These are phyloP conservation scores for Cryptococcus sp. DNA, from an alignment of 1,284 basidiomycete genomes.

Conservation along the genomic window DNA sequence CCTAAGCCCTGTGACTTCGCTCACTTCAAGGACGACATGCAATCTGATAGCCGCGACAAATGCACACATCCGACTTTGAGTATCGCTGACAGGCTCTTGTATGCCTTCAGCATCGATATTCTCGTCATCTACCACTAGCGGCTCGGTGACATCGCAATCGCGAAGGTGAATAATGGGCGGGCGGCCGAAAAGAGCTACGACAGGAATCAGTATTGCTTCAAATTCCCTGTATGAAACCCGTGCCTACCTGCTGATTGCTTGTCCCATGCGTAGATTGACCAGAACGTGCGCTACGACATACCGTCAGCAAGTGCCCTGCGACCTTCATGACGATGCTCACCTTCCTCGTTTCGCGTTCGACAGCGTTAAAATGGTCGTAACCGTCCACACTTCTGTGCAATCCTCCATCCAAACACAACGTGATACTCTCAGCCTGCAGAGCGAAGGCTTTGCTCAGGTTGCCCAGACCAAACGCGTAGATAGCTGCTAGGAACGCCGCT, in stretches of 20 bases:
- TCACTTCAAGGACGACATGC: constrained; percentile 74
- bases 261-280: constrained; percentile 92
- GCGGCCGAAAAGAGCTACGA: constrained; percentile 77
- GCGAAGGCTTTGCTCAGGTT: constrained; percentile 83
- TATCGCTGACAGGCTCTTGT: constrained; percentile 66
- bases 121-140: constrained; percentile 81
- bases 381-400: constrained; percentile 80
- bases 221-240: neutral
- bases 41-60: constrained; percentile 74
- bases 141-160: constrained; percentile 84
- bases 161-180: constrained; percentile 78
- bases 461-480: constrained; percentile 83
- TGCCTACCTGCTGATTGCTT: constrained; percentile 62
- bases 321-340: constrained; percentile 20
- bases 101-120: constrained; percentile 73
- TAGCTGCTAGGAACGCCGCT: constrained; percentile 78
- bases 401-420: constrained; percentile 77
- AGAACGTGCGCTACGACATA: constrained; percentile 69
- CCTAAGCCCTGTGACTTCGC: neutral
- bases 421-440: constrained; percentile 77
- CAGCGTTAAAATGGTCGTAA: constrained; percentile 83
- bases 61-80: constrained; percentile 72
- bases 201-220: constrained; percentile 69
- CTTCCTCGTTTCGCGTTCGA: constrained; percentile 83
- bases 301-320: neutral